Evolutionary conservation across 192 early-diverging fungal species (phyloP).

Genomic region (Dimargaris cristalligena): DNA sequence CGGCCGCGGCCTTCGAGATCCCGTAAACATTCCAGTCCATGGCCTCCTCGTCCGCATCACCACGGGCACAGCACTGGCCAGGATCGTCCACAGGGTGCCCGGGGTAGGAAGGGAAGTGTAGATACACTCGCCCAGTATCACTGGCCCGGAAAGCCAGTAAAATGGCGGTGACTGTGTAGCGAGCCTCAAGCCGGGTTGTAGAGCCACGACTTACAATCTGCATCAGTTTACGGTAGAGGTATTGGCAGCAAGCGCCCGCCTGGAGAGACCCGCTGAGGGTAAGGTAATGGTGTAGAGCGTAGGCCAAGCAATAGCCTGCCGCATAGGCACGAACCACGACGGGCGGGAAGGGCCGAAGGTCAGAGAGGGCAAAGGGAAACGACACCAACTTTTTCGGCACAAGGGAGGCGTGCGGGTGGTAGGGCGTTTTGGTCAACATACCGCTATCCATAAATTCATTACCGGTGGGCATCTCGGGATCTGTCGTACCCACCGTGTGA

Average conservation of each 20-base stretch:
- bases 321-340: conserved; percentile 10
- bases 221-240: neutral
- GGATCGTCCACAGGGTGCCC: neutral
- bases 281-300: neutral
- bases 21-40: no score
- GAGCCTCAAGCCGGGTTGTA: conserved; percentile 4
- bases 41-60: no score
- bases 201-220: neutral
- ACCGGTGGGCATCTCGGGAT: no score
- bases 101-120: neutral
- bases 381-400: conserved; percentile 1
- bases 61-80: no score
- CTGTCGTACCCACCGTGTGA: no score
- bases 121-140: neutral
- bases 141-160: conserved; percentile 5
- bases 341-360: conserved; percentile 1
- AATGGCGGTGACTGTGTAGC: neutral
- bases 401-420: no score
- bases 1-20: no score
- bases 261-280: neutral
- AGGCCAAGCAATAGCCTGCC: conserved; percentile 4
- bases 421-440: no score
- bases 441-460: no score
- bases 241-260: neutral
- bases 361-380: neutral